Evolutionary conservation across 1,284 basidiomycete genomes (phyloP).

Genomic region (Coniophora puteana): DNA sequence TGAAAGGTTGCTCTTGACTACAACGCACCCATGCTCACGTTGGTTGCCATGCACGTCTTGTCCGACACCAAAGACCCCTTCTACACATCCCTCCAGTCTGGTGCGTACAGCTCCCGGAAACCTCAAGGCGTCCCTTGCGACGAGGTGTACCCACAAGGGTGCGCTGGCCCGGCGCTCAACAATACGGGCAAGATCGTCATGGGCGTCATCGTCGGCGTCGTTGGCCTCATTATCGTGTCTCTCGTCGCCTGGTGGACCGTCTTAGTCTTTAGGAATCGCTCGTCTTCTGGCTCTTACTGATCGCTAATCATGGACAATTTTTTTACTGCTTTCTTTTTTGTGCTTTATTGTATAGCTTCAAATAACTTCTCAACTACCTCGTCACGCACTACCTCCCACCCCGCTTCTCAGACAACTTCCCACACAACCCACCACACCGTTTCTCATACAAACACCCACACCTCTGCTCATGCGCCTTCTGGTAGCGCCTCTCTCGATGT

Average conservation of each 20-base stretch:
- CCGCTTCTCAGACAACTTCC: no score
- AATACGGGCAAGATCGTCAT: conserved; percentile 67
- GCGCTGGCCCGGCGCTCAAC: conserved; percentile 46
- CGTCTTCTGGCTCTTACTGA: no score
- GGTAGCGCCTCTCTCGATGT: no score
- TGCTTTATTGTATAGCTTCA: background rate
- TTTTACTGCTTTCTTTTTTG: conserved; percentile 1
- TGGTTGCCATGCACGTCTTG: conserved; percentile 71
- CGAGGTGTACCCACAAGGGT: conserved; percentile 55
- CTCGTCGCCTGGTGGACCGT: conserved; percentile 42
- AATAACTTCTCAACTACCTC: conserved; percentile 1
- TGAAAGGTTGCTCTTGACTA: conserved; percentile 72
- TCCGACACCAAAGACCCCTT: conserved; percentile 74
- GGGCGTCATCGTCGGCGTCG: conserved; percentile 60
- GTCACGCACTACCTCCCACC: no score
- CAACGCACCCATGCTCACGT: conserved; percentile 80
- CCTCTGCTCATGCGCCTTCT: no score
- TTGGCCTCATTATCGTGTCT: conserved; percentile 52
- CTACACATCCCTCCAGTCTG: conserved; percentile 67
- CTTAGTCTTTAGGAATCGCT: no score
- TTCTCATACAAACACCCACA: no score
- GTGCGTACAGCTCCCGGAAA: conserved; percentile 58
- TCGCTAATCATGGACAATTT: background rate
- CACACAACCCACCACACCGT: no score
- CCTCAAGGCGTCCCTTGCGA: conserved; percentile 77